Evolutionary conservation across 139 green algal genomes (phyloP), one percentile per base, ranked within the genome.

Genomic region (Marvania coccoides): DNA sequence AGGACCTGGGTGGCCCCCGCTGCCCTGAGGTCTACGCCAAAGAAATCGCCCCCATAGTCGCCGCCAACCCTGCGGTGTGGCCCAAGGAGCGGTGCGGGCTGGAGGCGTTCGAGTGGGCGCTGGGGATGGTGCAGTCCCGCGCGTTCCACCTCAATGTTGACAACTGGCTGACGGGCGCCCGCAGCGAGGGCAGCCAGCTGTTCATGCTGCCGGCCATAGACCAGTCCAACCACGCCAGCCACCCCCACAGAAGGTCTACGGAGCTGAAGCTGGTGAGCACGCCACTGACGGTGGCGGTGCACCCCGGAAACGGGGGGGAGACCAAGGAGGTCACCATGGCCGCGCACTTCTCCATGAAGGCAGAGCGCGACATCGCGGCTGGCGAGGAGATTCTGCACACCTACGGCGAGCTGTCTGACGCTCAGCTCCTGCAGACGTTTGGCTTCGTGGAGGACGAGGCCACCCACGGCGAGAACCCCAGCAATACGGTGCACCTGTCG

Each of bases 371-470:
- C 54, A 81, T 87, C 9, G 30, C 47, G 0, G 69, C 61, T 10
- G 85, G 83, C 2, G 67, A 80, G 35, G 63, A 88, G 69, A 65
- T 92, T 9, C 59, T 90, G 37, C 75, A 87, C 67, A 83, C 73
- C 8, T 92, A 90, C 66, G 86, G 86, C 28, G 76, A 86, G 47
- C 73, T 90, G 59, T 75, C 65, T 24, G 80, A 90, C 63, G 74
- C 76, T 6, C 70, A 88, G 70, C 77, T 90, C 51, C 72, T 92
- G 54, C 73, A 84, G 57, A 85, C 77, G 9, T 92, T 90, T 63
- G 83, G 86, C 39, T 92, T 92, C 64, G 60, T 92, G 9, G 81
- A 74, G 40, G 51, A 53, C 38, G 12, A 46, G 10, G 38, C 38
- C 38, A 46, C 13, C 10, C 38, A 46, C 38, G 38, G n/a, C n/a